Base-by-base conservation (phyloP, 805 yeast species). In the Yamadazyma ubonensis region DNA sequence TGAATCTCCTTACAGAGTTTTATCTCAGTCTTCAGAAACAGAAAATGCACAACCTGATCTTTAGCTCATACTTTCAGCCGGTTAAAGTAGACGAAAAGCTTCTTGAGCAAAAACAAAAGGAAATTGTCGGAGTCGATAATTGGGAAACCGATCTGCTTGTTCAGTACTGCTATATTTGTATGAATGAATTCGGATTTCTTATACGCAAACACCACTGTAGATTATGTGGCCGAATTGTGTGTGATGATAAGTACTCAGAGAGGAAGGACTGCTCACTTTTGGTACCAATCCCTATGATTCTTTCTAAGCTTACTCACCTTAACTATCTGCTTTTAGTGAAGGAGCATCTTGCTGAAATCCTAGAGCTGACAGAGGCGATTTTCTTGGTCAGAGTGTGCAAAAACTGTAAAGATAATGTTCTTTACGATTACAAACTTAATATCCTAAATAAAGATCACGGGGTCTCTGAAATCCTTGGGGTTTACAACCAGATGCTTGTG, bases 181-280 rank as follows among this genome's bases (percentile, higher is more conserved):
- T 65, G 10, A 65, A 70, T 9, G 52, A 54, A 21, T 93, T 88
- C 57, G 67, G 73, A 8, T 61, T 84, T 31, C 55, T 78, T 0
- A 50, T 75, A 17, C 65, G 97, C 36, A 86, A 83, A 48, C 98
- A 93, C 57, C 99, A 91, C 58, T 93, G 99, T 59, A 67, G 98
- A 26, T 59, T 89, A 18, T 91, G 99, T 65, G 98, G 98, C 0
- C 54, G 61, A 19, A 77, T 85, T 1, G 86, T 88, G 0, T 91
- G 97, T 63, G 95, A 83, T 18, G 82, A 81, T 48, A 50, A 59
- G 10, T 50, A 43, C 58, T 37, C 63, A 44, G 35, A 73, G 68
- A 6, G 81, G 67, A 10, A 52, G 28, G 44, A 51, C 15, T 91
- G 99, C 57, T 88, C 96, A 0, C 77, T 80, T 55, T 78, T 79